These are phyloP conservation scores for Hemileia vastatrix DNA, from an alignment of 1,284 basidiomycete species.

Conservation along the genomic window DNA sequence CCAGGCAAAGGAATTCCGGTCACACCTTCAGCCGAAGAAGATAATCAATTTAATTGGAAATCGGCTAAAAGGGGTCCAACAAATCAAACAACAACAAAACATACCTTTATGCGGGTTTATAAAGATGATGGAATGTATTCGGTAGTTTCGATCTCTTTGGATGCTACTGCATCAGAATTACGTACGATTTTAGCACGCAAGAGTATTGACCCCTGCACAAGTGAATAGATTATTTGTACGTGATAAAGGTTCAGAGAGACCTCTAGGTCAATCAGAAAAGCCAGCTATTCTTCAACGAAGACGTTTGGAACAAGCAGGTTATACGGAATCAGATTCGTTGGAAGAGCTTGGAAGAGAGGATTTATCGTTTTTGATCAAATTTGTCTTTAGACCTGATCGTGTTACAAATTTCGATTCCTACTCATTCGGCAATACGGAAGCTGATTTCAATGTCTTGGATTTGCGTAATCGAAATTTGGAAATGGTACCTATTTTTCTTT, in stretches of 20 bases:
- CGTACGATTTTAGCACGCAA: constrained; percentile 57
- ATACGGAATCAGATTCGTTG: constrained; percentile 71
- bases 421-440: constrained; percentile 59
- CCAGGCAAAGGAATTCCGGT: too few relatives aligned
- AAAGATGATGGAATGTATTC: constrained; percentile 64
- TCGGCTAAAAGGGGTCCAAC: too few relatives aligned
- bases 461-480: constrained; percentile 71
- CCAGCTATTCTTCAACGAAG: constrained; percentile 76
- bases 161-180: constrained; percentile 61
- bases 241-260: constrained; percentile 70
- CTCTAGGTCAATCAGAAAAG: constrained; percentile 66
- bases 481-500: constrained; percentile 79
- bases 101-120: constrained; percentile 61
- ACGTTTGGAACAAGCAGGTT: constrained; percentile 79
- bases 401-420: constrained; percentile 36
- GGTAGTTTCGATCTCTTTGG: constrained; percentile 57
- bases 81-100: too few relatives aligned
- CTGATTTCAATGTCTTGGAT: constrained; percentile 72
- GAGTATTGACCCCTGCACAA: constrained; percentile 46
- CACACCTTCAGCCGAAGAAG: too few relatives aligned
- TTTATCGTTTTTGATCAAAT: constrained; percentile 74
- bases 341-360: constrained; percentile 72
- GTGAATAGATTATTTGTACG: constrained; percentile 68
- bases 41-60: too few relatives aligned
- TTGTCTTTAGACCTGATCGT: constrained; percentile 51